Evolutionary conservation across 345 rosid genomes (phyloP), one percentile per base, ranked within the genome.

Genomic region (Moricandia moricandioides): DNA sequence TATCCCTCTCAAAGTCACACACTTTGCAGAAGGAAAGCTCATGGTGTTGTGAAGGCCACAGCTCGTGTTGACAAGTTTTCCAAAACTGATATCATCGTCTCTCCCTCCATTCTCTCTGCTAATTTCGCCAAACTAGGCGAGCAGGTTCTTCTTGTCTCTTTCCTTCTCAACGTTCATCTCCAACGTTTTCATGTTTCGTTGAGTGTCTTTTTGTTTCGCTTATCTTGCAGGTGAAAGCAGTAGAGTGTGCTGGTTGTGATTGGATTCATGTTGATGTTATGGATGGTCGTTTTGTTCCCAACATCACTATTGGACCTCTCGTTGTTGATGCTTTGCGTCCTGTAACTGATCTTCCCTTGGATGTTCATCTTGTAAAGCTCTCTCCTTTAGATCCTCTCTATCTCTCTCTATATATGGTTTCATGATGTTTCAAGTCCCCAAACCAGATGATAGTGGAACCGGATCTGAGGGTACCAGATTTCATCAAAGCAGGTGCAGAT

Each of bases 201-300:
- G 14, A 21, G 24, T 0, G 24, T 45, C 4, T 17, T 1, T 14
- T 10, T 13, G 54, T 13, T 0, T 5, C 63, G 27, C 24, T 21
- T n/a, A n/a, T 1, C 24, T 21, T 34, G 0, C 80, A 93, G 98
- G 94, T 93, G 6, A 93, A 93, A 88, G 96, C 97, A 18, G 96
- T 91, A 37, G 97, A 93, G 80, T 11, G 85, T 74, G 97, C 94
- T 69, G 97, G 97, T 59, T 93, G 97, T 86, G 97, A 93, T 73
- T 93, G 97, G 98, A 91, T 93, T 74, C 98, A 93, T 78, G 94
- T 93, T 33, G 98, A 93, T 85, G 98, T 94, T 16, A 94, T 94
- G 98, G 98, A 94, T 63, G 98, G 98, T 39, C 97, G 89, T 68
- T 91, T 94, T 85, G 98, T 94, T 82, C 98, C 98, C 62, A 94